phyloP scores from a whole-genome alignment of 192 early-diverging fungal genomes.

The Jimgerdemannia flammicorona region DNA sequence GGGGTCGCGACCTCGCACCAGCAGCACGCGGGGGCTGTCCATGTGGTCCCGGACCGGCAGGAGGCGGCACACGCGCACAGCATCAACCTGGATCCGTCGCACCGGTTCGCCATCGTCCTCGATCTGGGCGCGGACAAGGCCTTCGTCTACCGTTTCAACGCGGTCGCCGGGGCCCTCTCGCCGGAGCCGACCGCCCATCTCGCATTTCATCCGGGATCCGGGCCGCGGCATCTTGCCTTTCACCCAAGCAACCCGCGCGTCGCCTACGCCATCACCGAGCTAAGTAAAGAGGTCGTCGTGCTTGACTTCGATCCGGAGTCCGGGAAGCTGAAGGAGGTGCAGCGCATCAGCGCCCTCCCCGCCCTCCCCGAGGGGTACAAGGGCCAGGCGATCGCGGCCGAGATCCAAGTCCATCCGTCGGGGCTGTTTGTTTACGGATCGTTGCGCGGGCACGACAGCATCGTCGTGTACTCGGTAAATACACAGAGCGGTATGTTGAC shows the following conservation, averaged over 20 bases:
- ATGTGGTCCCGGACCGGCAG: constrained; percentile 21
- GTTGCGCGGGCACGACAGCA: constrained; percentile 27
- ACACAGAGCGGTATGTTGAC: constrained; percentile 21
- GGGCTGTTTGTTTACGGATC: constrained; percentile 23
- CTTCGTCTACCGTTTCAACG: constrained; percentile 14
- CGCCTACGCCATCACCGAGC: constrained; percentile 25
- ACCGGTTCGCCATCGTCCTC: constrained; percentile 15
- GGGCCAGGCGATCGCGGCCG: constrained; percentile 9
- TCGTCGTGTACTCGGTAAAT: constrained; percentile 22
- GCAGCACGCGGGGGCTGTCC: constrained; percentile 4
- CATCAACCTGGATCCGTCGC: constrained; percentile 20
- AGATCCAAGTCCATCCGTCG: constrained; percentile 25
- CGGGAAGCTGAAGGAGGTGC: constrained; percentile 19
- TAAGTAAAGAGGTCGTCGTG: constrained; percentile 23
- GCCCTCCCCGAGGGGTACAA: constrained; percentile 21
- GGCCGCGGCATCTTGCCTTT: constrained; percentile 29
- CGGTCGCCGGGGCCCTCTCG: background rate
- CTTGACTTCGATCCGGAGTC: constrained; percentile 24
- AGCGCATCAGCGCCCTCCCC: constrained; percentile 21
- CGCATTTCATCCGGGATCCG: constrained; percentile 21
- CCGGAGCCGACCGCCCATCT: background rate
- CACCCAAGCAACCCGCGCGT: constrained; percentile 19
- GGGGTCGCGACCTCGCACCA: background rate
- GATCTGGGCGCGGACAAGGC: constrained; percentile 28
- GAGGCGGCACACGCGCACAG: constrained; percentile 26